Percentiles rank a stretch among this genome's conserved stretches.
These are phyloP conservation scores for Bjerkandera adusta DNA, from an alignment of 1,284 basidiomycete species.

Conservation along the genomic window DNA sequence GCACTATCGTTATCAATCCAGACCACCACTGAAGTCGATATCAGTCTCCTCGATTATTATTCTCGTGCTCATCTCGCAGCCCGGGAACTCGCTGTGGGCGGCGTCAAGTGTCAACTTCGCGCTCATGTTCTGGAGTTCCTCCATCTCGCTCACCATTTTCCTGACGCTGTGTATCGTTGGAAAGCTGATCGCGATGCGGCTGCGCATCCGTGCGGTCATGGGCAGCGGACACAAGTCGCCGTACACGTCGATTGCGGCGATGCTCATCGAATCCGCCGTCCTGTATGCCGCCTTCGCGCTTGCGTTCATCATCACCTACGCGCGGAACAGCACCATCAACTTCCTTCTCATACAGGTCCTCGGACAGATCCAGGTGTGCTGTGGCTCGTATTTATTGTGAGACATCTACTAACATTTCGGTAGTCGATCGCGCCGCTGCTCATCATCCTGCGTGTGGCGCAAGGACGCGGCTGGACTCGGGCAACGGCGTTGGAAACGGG, in stretches of 20 bases:
- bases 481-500: background rate
- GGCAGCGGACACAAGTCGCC: conserved; percentile 14
- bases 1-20: background rate
- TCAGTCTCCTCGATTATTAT: background rate
- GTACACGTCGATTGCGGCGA: conserved; percentile 18
- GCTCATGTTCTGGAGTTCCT: background rate
- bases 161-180: conserved; percentile 4
- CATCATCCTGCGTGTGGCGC: conserved; percentile 20
- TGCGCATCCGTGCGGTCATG: conserved; percentile 12
- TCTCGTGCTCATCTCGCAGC: background rate
- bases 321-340: conserved; percentile 3
- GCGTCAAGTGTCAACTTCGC: conserved; percentile 1
- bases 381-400: too few species aligned
- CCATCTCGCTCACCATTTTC: background rate
- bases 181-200: background rate
- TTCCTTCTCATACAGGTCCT: conserved; percentile 7
- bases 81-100: conserved; percentile 1
- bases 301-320: conserved; percentile 19
- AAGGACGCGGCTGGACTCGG: conserved; percentile 15
- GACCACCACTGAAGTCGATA: background rate
- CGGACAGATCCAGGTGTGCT: conserved; percentile 15
- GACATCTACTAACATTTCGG: too few species aligned
- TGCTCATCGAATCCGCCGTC: conserved; percentile 21
- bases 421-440: conserved; percentile 22
- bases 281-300: conserved; percentile 18